Conservation (phyloP, 371 early-diverging fungal species). For the Quaeritorhiza haematococci region DNA sequence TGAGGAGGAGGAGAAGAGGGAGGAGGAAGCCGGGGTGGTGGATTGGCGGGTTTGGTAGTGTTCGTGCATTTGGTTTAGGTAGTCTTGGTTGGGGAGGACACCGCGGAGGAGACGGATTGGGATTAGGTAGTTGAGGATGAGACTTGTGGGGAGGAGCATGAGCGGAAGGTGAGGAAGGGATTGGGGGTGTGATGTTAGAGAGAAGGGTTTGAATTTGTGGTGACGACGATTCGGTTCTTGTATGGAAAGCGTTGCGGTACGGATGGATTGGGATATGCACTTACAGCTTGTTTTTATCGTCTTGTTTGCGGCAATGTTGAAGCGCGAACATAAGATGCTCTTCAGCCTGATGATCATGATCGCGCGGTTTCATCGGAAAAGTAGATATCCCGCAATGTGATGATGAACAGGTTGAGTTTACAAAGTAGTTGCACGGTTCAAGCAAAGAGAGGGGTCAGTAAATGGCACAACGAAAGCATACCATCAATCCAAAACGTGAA, state of each 20-base stretch:
- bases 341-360: conserved; percentile 48
- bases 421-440: not conserved
- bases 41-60: too few species aligned
- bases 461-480: not conserved
- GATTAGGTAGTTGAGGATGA: conserved; percentile 69
- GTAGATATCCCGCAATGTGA: not conserved
- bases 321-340: conserved; percentile 65
- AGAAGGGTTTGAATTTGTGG: not conserved
- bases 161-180: not conserved
- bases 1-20: not conserved
- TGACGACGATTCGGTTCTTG: not conserved
- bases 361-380: not conserved
- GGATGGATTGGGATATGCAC: conserved; percentile 1
- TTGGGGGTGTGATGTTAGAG: not conserved
- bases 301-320: conserved; percentile 49
- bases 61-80: conserved; percentile 56
- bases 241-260: too few species aligned
- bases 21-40: too few species aligned
- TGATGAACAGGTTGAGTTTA: conserved; percentile 1
- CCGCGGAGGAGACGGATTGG: conserved; percentile 68
- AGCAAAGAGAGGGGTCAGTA: conserved; percentile 2
- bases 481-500: not conserved
- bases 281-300: conserved; percentile 49
- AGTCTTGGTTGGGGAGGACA: conserved; percentile 49
- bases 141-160: conserved; percentile 26